phyloP scores from a whole-genome alignment of 208 protist genomes.

The Crithidia brevicula region DNA sequence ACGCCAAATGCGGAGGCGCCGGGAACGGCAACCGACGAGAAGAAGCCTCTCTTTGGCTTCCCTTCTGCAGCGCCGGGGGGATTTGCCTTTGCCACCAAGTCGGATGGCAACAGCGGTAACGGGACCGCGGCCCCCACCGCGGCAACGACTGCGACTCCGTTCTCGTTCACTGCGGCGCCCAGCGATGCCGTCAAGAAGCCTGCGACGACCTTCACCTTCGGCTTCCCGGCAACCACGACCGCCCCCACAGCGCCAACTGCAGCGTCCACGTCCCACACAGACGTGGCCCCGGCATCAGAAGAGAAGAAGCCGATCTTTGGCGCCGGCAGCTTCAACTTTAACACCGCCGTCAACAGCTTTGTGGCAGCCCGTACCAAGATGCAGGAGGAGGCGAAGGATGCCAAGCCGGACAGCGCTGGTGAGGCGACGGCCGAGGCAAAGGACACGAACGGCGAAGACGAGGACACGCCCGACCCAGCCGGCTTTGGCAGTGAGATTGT shows the following conservation, averaged over 20 bases:
- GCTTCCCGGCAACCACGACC: slow-evolving; percentile 1
- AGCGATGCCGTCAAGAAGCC: background rate
- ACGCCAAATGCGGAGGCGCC: too few relatives aligned
- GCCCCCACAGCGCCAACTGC: slow-evolving; percentile 3
- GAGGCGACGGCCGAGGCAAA: slow-evolving; percentile 2
- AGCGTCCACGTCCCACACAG: background rate
- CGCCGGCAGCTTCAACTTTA: slow-evolving; percentile 65
- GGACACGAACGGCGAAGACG: slow-evolving; percentile 14
- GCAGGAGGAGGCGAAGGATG: slow-evolving; percentile 34
- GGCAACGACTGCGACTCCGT: background rate
- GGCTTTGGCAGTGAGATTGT: slow-evolving; percentile 32
- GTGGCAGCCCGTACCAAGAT: slow-evolving; percentile 69
- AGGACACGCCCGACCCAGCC: slow-evolving; percentile 31
- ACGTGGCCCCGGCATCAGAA: background rate
- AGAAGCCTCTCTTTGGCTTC: background rate
- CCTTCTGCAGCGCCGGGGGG: too few relatives aligned
- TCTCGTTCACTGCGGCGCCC: slow-evolving; percentile 18
- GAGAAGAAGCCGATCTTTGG: slow-evolving; percentile 36
- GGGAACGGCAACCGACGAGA: too few relatives aligned
- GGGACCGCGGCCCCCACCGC: background rate
- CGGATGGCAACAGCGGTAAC: background rate
- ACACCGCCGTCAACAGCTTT: slow-evolving; percentile 66
- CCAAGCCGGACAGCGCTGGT: background rate
- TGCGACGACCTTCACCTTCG: slow-evolving; percentile 18
- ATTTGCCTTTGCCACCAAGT: slow-evolving; percentile 11